Evolutionary conservation across 164 flowering plant species (phyloP).

Genomic region (Protea cynaroides): DNA sequence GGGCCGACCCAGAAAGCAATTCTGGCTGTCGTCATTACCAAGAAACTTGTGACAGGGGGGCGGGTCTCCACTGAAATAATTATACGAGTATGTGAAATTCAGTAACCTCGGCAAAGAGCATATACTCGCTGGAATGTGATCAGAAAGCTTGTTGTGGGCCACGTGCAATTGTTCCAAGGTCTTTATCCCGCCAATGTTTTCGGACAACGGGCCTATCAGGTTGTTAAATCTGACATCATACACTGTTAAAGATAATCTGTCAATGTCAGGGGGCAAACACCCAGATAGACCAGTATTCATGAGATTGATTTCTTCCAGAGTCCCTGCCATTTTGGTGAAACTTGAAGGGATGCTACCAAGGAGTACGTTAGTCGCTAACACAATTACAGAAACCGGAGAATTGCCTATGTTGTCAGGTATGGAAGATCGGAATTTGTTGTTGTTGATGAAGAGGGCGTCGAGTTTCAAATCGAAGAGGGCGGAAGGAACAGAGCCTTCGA

Average conservation of each 20-base stretch:
- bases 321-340: no score
- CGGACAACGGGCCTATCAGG: constrained; percentile 45
- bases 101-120: constrained; percentile 47
- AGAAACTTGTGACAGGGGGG: constrained; percentile 28
- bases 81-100: constrained; percentile 50
- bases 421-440: constrained; percentile 44
- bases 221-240: constrained; percentile 43
- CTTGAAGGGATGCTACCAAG: no score
- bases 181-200: constrained; percentile 35
- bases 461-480: no score
- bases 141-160: constrained; percentile 42
- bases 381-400: constrained; percentile 63
- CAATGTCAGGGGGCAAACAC: constrained; percentile 40
- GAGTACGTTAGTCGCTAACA: no score
- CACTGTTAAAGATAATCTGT: constrained; percentile 33
- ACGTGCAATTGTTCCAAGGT: constrained; percentile 58
- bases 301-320: no score
- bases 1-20: no score
- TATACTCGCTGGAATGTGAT: constrained; percentile 40
- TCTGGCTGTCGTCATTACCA: constrained; percentile 31
- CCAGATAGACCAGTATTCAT: no score
- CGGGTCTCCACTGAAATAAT: constrained; percentile 39
- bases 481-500: no score
- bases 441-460: constrained; percentile 76
- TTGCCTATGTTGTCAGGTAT: constrained; percentile 60